These are phyloP conservation scores for Vaccinium myrtillus DNA, from an alignment of 148 eudicot genomes.

Conservation along the genomic window DNA sequence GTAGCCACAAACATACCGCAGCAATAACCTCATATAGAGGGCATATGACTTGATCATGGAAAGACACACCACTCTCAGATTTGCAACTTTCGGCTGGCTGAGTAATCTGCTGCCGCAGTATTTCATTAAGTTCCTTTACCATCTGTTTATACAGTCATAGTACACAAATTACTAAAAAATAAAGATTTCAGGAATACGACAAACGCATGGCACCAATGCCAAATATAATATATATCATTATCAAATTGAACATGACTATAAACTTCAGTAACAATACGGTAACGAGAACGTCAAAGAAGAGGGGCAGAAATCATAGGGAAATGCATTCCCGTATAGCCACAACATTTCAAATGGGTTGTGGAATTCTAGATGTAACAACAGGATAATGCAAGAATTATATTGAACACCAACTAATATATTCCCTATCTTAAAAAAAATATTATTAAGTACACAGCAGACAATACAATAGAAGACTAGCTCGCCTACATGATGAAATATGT, in stretches of 20 bases:
- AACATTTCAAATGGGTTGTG: not conserved
- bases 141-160: conserved; percentile 43
- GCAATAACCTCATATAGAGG: conserved; percentile 80
- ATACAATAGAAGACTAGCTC: not conserved
- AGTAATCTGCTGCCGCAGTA: conserved; percentile 68
- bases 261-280: too few relatives aligned
- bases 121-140: conserved; percentile 88
- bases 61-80: conserved; percentile 69
- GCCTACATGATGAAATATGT: conserved; percentile 98
- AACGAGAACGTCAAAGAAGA: not conserved
- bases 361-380: not conserved
- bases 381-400: not conserved
- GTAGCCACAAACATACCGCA: conserved; percentile 58
- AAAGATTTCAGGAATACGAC: not conserved
- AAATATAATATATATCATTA: not conserved
- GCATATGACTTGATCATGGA: conserved; percentile 66
- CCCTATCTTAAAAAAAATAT: too few relatives aligned
- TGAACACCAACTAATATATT: not conserved
- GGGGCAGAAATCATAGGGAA: not conserved
- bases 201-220: not conserved
- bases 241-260: not conserved
- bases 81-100: conserved; percentile 92
- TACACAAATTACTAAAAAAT: not conserved
- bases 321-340: not conserved
- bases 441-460: not conserved